Evolutionary conservation across 495 filamentous ascomycete species (phyloP).

Genomic region (Ramalina peruviana): DNA sequence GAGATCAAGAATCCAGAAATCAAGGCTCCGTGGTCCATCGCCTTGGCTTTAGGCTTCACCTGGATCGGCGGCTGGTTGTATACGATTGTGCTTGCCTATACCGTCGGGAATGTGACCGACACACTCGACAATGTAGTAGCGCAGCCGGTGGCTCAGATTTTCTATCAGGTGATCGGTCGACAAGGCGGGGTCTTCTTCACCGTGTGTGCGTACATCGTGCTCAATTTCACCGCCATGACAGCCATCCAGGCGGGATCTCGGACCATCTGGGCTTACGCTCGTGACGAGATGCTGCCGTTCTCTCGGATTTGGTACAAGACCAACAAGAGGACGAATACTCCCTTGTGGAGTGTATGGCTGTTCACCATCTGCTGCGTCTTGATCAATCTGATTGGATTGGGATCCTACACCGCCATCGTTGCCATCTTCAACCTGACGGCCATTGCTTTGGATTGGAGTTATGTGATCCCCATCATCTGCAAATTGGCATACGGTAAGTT

Average conservation of each 20-base stretch:
- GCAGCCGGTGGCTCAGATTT: slow-evolving; percentile 52
- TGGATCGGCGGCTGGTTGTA: slow-evolving; percentile 47
- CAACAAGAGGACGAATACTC: slow-evolving; percentile 37
- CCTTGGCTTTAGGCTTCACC: slow-evolving; percentile 43
- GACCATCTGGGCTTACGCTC: slow-evolving; percentile 48
- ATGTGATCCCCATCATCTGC: slow-evolving; percentile 47
- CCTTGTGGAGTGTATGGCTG: slow-evolving; percentile 47
- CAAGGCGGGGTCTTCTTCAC: slow-evolving; percentile 46
- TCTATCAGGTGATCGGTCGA: slow-evolving; percentile 46
- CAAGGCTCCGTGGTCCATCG: slow-evolving; percentile 48
- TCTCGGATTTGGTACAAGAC: slow-evolving; percentile 42
- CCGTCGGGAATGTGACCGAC: slow-evolving; percentile 38
- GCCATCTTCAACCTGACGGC: slow-evolving; percentile 52
- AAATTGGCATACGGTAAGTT: slow-evolving; percentile 44
- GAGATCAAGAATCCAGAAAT: slow-evolving; percentile 45
- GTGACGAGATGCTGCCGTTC: slow-evolving; percentile 43
- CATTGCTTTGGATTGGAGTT: slow-evolving; percentile 49
- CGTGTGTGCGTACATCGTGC: slow-evolving; percentile 42
- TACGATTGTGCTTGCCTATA: slow-evolving; percentile 49
- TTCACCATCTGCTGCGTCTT: slow-evolving; percentile 40
- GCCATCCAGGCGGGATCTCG: slow-evolving; percentile 47
- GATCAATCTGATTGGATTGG: slow-evolving; percentile 51
- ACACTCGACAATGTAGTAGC: slow-evolving; percentile 33
- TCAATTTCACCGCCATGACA: slow-evolving; percentile 46
- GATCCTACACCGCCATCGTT: slow-evolving; percentile 43